Conservation (phyloP, 1,284 basidiomycete species). For the Irpex sp. region DNA sequence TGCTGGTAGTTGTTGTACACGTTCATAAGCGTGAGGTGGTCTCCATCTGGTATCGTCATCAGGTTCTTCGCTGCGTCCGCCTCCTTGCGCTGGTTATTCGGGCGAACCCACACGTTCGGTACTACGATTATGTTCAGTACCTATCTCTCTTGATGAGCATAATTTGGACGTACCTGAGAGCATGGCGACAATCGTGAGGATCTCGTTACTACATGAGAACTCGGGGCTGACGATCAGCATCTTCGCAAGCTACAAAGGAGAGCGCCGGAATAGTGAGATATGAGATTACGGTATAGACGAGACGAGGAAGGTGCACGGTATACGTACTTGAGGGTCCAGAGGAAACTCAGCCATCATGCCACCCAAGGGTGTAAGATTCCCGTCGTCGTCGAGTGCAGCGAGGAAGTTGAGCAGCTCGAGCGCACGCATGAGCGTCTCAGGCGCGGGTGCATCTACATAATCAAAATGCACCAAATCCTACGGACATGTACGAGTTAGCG, state of each 20-base stretch:
- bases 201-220: conserved; percentile 95
- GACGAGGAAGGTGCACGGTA: neutral
- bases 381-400: conserved; percentile 92
- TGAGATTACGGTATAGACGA: neutral
- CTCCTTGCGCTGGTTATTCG: conserved; percentile 83
- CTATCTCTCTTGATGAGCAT: neutral
- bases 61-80: conserved; percentile 91
- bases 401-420: conserved; percentile 94
- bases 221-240: conserved; percentile 94
- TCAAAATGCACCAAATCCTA: conserved; percentile 91
- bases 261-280: neutral
- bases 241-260: conserved; percentile 68
- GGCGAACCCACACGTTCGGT: conserved; percentile 92
- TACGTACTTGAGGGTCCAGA: conserved; percentile 84
- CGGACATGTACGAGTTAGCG: neutral
- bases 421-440: conserved; percentile 97
- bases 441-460: conserved; percentile 95
- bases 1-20: conserved; percentile 92
- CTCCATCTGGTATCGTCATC: conserved; percentile 91
- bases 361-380: conserved; percentile 86
- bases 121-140: conserved; percentile 42
- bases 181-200: conserved; percentile 95
- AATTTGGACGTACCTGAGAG: conserved; percentile 64
- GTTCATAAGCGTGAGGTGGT: conserved; percentile 94
- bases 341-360: conserved; percentile 98